These are phyloP conservation scores for Mimosa bimucronata DNA, from an alignment of 306 rosid genomes.

Conservation along the genomic window DNA sequence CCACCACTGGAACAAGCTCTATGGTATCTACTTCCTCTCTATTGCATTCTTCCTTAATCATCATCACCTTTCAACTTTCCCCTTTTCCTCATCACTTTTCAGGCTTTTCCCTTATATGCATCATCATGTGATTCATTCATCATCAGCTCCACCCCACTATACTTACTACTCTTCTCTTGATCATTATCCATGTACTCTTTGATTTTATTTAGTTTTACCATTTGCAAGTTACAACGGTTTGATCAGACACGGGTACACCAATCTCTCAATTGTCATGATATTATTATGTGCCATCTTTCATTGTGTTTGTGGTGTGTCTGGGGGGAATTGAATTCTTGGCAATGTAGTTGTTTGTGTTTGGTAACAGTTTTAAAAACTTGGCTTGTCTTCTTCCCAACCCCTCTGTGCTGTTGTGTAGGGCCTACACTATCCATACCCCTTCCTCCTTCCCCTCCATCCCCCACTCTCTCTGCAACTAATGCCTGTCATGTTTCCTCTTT, in stretches of 20 bases:
- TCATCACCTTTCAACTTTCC: no score
- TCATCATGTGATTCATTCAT: no score
- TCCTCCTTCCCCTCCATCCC: neutral
- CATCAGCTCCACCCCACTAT: no score
- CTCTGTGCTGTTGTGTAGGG: constrained; percentile 50
- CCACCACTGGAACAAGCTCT: constrained; percentile 96
- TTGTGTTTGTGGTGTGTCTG: neutral
- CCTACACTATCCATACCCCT: constrained; percentile 65
- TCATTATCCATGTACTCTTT: no score
- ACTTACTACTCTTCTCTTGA: no score
- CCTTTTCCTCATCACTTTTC: no score
- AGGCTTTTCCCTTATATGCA: no score
- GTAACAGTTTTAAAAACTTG: constrained; percentile 54
- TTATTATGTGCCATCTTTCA: no score
- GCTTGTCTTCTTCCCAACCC: constrained; percentile 67
- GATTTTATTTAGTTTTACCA: no score
- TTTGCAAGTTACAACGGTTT: no score
- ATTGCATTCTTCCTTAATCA: neutral
- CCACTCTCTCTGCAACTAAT: constrained; percentile 53
- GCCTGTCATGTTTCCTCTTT: constrained; percentile 63
- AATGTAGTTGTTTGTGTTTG: constrained; percentile 53
- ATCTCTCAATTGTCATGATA: no score
- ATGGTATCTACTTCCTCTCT: constrained; percentile 47
- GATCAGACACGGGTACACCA: no score
- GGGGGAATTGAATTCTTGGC: constrained; percentile 38